Conservation (phyloP, 805 yeast species). For the Candida vaughaniae region DNA sequence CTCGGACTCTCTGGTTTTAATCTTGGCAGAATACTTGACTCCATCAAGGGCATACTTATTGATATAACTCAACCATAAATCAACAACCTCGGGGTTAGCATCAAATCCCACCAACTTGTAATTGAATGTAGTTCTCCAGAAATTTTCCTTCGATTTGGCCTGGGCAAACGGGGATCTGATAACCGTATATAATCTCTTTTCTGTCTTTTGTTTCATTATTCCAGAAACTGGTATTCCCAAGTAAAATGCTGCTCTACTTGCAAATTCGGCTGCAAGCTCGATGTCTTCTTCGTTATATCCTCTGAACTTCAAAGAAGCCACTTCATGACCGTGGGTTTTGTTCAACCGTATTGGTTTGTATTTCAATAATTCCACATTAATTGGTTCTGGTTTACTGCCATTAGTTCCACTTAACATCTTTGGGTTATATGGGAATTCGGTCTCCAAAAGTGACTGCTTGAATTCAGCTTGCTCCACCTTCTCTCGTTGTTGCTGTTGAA, state of each 20-base stretch:
- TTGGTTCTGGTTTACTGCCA: conserved; percentile 64
- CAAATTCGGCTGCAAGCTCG: conserved; percentile 79
- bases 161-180: conserved; percentile 91
- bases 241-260: conserved; percentile 85
- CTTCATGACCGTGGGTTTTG: conserved; percentile 67
- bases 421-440: conserved; percentile 30
- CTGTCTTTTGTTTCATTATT: conserved; percentile 64
- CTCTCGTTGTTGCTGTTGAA: conserved; percentile 25
- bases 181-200: conserved; percentile 88
- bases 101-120: conserved; percentile 77
- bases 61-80: conserved; percentile 75
- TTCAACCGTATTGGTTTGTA: conserved; percentile 75
- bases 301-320: conserved; percentile 73
- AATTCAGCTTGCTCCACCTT: conserved; percentile 22
- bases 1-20: conserved; percentile 39
- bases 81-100: conserved; percentile 80
- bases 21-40: conserved; percentile 76
- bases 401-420: conserved; percentile 23
- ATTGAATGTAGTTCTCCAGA: conserved; percentile 81
- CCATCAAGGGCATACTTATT: conserved; percentile 76
- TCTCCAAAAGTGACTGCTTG: conserved; percentile 24
- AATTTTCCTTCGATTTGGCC: conserved; percentile 92
- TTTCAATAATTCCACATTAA: conserved; percentile 78
- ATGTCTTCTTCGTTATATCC: conserved; percentile 70
- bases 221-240: conserved; percentile 84